These are phyloP conservation scores for Chytriomyces hyalinus DNA, from an alignment of 192 early-diverging fungal genomes.

Conservation along the genomic window DNA sequence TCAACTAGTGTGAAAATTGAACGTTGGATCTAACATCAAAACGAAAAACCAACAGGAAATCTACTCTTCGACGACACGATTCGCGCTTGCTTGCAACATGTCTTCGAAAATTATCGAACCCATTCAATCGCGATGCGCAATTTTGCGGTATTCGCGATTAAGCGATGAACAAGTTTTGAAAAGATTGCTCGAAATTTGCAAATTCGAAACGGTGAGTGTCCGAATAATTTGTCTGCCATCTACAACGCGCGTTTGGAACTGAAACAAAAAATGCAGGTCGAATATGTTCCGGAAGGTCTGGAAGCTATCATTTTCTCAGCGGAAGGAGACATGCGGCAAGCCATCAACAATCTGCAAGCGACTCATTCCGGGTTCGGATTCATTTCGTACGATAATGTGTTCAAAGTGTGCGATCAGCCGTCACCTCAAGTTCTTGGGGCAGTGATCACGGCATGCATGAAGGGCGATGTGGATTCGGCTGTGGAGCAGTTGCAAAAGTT, in stretches of 20 bases:
- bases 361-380: constrained; percentile 85
- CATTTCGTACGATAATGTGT: constrained; percentile 89
- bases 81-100: constrained; percentile 95
- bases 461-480: constrained; percentile 74
- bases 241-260: not conserved
- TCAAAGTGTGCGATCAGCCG: constrained; percentile 97
- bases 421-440: constrained; percentile 81
- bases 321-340: constrained; percentile 99
- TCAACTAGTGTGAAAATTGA: too few species aligned
- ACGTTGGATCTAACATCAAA: too few species aligned
- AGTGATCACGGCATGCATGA: constrained; percentile 75
- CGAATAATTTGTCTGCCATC: not conserved
- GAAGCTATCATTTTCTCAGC: constrained; percentile 94
- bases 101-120: constrained; percentile 98
- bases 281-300: constrained; percentile 85
- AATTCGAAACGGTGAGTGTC: constrained; percentile 71
- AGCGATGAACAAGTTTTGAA: constrained; percentile 78
- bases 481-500: constrained; percentile 68
- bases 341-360: constrained; percentile 94
- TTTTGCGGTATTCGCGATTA: constrained; percentile 83
- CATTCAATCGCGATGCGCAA: constrained; percentile 94
- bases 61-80: constrained; percentile 92
- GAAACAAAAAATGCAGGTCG: constrained; percentile 54
- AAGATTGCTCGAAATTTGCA: constrained; percentile 83
- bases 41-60: constrained; percentile 65